Percentiles rank a stretch among this genome's conserved stretches.
Evolutionary conservation across 2,329 filamentous ascomycete genomes (phyloP).

Genomic region (Coniochaeta sp.): DNA sequence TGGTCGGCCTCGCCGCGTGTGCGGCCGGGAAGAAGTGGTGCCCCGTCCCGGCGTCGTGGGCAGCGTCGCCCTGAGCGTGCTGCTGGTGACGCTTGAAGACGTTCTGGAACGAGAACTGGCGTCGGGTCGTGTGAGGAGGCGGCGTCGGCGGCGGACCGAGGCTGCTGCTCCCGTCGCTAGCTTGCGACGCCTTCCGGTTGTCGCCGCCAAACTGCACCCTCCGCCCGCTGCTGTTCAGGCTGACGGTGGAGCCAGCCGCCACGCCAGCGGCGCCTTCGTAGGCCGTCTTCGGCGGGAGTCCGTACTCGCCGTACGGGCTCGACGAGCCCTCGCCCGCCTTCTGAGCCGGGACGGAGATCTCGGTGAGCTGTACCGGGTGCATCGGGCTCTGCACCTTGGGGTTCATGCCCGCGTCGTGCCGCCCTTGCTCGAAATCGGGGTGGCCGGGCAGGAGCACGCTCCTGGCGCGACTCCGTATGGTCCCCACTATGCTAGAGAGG

Average conservation of each 20-base stretch:
- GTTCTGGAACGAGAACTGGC: slow-evolving; percentile 90
- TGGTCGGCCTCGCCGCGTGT: slow-evolving; percentile 10
- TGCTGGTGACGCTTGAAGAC: slow-evolving; percentile 59
- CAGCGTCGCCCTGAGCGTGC: slow-evolving; percentile 11
- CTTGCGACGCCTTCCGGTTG: slow-evolving; percentile 27
- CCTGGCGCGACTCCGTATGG: slow-evolving; percentile 39
- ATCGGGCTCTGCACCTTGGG: slow-evolving; percentile 44
- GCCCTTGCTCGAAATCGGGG: slow-evolving; percentile 24
- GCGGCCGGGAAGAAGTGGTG: slow-evolving; percentile 10
- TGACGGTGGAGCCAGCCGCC: slow-evolving; percentile 29
- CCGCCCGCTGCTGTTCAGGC: slow-evolving; percentile 29
- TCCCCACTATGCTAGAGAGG: slow-evolving; percentile 50
- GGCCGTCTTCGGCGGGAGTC: slow-evolving; percentile 38
- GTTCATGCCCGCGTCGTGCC: slow-evolving; percentile 14
- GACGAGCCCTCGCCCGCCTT: slow-evolving; percentile 32
- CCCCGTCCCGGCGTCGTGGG: slow-evolving; percentile 9
- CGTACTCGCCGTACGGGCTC: slow-evolving; percentile 36
- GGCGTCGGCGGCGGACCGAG: slow-evolving; percentile 51
- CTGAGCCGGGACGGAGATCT: slow-evolving; percentile 45
- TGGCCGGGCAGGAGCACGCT: slow-evolving; percentile 31
- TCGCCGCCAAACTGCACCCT: slow-evolving; percentile 40
- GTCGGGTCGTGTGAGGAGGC: slow-evolving; percentile 53
- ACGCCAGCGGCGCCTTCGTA: slow-evolving; percentile 30
- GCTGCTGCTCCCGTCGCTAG: slow-evolving; percentile 30
- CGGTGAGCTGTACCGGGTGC: slow-evolving; percentile 55